Base-by-base conservation (phyloP, 1,139 yeast genomes). In the Meyerozyma athensensis region DNA sequence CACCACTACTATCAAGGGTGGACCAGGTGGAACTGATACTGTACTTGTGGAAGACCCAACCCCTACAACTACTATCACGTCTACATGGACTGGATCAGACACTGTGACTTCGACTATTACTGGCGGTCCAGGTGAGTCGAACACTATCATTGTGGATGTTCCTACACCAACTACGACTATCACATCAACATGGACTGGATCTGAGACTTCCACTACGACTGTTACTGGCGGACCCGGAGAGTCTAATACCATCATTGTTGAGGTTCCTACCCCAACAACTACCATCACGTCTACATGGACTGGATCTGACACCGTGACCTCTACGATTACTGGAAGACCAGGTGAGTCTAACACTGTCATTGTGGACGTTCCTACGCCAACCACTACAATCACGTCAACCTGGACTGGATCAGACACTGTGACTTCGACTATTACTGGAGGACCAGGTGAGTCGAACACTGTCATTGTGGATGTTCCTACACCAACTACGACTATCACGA, bases 121-220 rank as follows among this genome's bases (percentile, higher is more conserved):
- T 14, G 42, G 38, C 4, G 13, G 39, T 4, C 42, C 45, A 1
- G 50, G 50, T 17, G 45, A 24, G 8, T 41, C 47, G 7, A 13
- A n/a, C 12, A 34, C 42, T 9, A 18, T 24, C 33, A 37, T 19
- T 19, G 26, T 7, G 24, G 36, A 26, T 18, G 17, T 22, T 30
- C 35, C 51, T 4, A 35, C 41, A 12, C 43, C 42, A 16, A 43
- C 46, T 4, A 36, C 19, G 3, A 49, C 56, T 5, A 19, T 36
- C 6, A 53, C 54, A 4, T 10, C 36, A 6, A 38, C 47, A 3
- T 44, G 49, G 47, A 38, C 43, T 28, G 47, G 46, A 7, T 19
- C 38, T 4, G 30, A 3, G 2, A 42, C 48, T 3, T 20, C 43
- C 1, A 39, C 50, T 4, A 26, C 30, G 19, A 40, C 47, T 6